Conservation (phyloP, 2,329 filamentous ascomycete species). For the Dothidotthia symphoricarpi region DNA sequence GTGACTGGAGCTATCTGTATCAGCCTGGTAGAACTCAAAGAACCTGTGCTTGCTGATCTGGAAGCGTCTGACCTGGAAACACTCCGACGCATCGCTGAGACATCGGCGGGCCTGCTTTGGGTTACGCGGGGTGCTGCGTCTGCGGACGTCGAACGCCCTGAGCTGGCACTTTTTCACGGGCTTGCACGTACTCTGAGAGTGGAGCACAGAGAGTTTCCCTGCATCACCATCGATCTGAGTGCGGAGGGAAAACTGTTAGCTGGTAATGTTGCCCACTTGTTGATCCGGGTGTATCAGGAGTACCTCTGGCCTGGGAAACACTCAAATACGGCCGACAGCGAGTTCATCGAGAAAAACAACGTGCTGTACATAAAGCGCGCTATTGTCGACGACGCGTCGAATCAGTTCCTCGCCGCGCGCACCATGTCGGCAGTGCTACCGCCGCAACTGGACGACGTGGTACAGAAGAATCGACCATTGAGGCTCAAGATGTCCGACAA, state of each 20-base stretch:
- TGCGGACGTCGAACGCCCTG: conserved; percentile 8
- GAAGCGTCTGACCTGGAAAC: conserved; percentile 2
- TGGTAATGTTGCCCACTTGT: conserved; percentile 3
- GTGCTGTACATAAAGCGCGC: conserved; percentile 11
- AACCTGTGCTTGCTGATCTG: conserved; percentile 6
- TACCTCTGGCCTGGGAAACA: not conserved
- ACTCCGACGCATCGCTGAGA: conserved; percentile 12
- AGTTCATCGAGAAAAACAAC: conserved; percentile 11
- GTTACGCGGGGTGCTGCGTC: conserved; percentile 17
- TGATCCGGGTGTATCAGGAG: conserved; percentile 5
- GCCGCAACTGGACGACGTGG: conserved; percentile 5
- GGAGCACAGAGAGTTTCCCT: conserved; percentile 13
- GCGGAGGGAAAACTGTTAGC: conserved; percentile 4
- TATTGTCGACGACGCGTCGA: conserved; percentile 7
- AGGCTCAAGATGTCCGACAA: conserved; percentile 3
- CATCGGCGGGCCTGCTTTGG: conserved; percentile 18
- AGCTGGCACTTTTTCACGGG: conserved; percentile 13
- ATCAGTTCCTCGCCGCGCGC: conserved; percentile 9
- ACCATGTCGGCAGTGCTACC: conserved; percentile 1
- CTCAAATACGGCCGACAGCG: conserved; percentile 2
- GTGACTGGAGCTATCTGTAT: conserved; percentile 7
- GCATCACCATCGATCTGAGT: conserved; percentile 19
- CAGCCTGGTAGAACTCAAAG: conserved; percentile 15
- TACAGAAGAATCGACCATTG: conserved; percentile 1
- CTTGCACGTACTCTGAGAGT: conserved; percentile 12